phyloP scores from a whole-genome alignment of 2,329 filamentous ascomycete genomes.

The Colletotrichum simmondsii region DNA sequence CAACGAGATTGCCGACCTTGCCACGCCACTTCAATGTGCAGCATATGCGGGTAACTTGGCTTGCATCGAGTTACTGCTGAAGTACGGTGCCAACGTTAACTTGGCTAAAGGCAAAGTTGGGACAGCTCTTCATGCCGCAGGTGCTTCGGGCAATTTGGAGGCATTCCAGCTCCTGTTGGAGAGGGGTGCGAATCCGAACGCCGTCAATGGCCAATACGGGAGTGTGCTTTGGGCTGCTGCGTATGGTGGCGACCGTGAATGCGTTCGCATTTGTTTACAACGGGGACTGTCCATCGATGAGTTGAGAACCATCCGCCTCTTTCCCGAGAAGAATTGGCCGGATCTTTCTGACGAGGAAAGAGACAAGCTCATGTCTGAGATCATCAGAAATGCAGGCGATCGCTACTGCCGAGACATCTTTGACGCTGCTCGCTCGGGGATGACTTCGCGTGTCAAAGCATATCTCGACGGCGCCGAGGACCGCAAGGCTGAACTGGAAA shows the following conservation, averaged over 20 bases:
- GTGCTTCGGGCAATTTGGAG: too few relatives aligned
- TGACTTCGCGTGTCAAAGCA: too few relatives aligned
- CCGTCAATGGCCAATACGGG: neutral
- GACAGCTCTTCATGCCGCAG: neutral
- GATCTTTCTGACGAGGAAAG: neutral
- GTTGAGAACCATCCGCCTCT: neutral
- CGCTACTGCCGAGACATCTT: neutral
- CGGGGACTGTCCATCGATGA: neutral
- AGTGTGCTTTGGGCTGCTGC: neutral
- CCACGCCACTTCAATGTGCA: neutral
- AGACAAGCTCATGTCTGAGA: neutral
- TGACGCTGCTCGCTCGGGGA: too few relatives aligned
- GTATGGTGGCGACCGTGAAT: neutral
- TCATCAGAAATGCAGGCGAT: neutral
- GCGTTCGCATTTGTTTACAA: neutral
- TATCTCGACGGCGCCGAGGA: too few relatives aligned
- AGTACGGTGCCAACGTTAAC: neutral
- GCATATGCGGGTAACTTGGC: neutral
- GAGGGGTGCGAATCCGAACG: neutral
- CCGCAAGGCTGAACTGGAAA: too few relatives aligned
- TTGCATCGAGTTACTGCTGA: neutral
- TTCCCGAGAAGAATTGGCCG: neutral
- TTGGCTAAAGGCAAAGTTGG: neutral
- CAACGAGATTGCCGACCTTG: neutral
- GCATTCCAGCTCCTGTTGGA: neutral